These are phyloP conservation scores for Exophiala aquamarina DNA, from an alignment of 2,329 filamentous ascomycete genomes.

Conservation along the genomic window DNA sequence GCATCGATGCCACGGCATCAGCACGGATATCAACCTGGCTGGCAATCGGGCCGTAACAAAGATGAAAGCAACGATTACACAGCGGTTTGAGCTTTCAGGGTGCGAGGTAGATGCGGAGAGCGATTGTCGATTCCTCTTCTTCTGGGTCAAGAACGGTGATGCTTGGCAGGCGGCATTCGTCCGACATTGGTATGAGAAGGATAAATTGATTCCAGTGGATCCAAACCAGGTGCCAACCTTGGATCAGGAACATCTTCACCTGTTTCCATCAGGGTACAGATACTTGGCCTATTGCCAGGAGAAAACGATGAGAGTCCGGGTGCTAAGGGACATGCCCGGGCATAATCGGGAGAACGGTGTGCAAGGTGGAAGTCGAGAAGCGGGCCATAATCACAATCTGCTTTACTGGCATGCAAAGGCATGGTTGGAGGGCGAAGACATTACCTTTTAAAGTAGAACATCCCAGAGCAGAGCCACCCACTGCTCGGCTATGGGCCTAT, in stretches of 20 bases:
- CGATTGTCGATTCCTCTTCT: slow-evolving; percentile 52
- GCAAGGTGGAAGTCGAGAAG: slow-evolving; percentile 23
- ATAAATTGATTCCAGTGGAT: slow-evolving; percentile 48
- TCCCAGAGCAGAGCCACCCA: no score
- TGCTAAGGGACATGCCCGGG: slow-evolving; percentile 44
- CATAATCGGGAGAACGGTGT: slow-evolving; percentile 9
- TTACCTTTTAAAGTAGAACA: no score
- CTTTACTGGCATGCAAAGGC: slow-evolving; percentile 45
- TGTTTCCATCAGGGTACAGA: slow-evolving; percentile 46
- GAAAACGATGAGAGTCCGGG: slow-evolving; percentile 45
- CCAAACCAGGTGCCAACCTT: slow-evolving; percentile 42
- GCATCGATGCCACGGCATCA: slow-evolving; percentile 55
- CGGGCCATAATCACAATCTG: slow-evolving; percentile 45
- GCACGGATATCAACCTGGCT: slow-evolving; percentile 44
- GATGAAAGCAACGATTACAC: slow-evolving; percentile 57
- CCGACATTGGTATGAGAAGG: slow-evolving; percentile 54
- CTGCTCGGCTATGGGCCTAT: no score
- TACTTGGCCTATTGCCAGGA: slow-evolving; percentile 48
- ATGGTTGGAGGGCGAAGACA: slow-evolving; percentile 52
- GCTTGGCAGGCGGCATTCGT: slow-evolving; percentile 49
- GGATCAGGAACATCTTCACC: slow-evolving; percentile 39
- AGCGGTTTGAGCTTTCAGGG: slow-evolving; percentile 44
- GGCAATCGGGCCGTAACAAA: slow-evolving; percentile 49
- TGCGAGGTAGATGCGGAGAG: slow-evolving; percentile 51
- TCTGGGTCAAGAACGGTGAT: slow-evolving; percentile 38